Conservation (phyloP, 2,329 filamentous ascomycete genomes). For the Thelonectria rubi region DNA sequence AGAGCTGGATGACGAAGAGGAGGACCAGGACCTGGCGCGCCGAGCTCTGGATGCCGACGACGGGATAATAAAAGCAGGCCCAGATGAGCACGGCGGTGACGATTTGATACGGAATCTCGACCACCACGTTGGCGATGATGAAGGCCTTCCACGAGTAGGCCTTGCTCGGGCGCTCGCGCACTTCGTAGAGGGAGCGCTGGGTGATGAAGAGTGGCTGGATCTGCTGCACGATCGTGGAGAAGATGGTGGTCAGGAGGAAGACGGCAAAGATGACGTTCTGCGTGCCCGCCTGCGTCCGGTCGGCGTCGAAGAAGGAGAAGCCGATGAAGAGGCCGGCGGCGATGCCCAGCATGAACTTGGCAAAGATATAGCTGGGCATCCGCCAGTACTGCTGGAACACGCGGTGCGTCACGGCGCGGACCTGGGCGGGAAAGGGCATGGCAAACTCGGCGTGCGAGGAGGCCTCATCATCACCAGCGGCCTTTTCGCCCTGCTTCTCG, state of each 20-base stretch:
- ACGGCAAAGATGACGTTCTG: constrained; percentile 79
- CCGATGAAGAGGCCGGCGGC: constrained; percentile 76
- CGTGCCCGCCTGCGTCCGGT: constrained; percentile 71
- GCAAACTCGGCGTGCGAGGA: constrained; percentile 63
- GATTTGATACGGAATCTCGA: constrained; percentile 77
- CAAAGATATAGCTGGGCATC: constrained; percentile 79
- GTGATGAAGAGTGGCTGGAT: constrained; percentile 81
- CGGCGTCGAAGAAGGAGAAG: constrained; percentile 71
- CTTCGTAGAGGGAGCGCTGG: constrained; percentile 79
- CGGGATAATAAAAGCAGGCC: constrained; percentile 74
- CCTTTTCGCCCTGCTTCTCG: constrained; percentile 49
- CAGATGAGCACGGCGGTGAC: constrained; percentile 71
- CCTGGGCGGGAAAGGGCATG: constrained; percentile 73
- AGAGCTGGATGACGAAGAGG: constrained; percentile 70
- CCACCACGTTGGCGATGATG: constrained; percentile 74
- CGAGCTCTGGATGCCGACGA: constrained; percentile 58
- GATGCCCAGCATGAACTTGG: constrained; percentile 70
- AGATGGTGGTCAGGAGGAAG: constrained; percentile 81
- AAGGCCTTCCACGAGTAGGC: constrained; percentile 81
- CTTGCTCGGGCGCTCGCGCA: constrained; percentile 77
- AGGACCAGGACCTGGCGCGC: constrained; percentile 72
- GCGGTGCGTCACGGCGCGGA: constrained; percentile 59
- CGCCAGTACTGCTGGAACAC: constrained; percentile 89
- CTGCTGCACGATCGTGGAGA: constrained; percentile 74
- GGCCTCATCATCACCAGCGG: constrained; percentile 27